Evolutionary conservation across 305 asterid species (phyloP).

Genomic region (Stenogyne calaminthoides): DNA sequence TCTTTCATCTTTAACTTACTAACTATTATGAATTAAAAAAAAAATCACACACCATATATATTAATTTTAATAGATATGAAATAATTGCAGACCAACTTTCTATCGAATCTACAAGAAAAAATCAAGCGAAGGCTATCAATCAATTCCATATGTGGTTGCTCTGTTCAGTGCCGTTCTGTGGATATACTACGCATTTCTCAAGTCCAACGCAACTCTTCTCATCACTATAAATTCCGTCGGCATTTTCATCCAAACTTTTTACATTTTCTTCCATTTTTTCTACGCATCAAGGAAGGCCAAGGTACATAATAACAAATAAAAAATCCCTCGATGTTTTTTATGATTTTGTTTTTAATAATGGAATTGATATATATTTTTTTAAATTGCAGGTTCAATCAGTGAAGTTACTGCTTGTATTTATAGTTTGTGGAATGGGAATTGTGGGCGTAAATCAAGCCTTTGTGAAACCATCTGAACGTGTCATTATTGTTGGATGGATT

Average conservation of each 20-base stretch:
- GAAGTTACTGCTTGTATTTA: conserved; percentile 43
- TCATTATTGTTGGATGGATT: conserved; percentile 52
- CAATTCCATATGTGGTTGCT: conserved; percentile 51
- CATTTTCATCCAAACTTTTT: conserved; percentile 38
- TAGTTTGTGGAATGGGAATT: conserved; percentile 45
- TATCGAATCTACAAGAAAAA: conserved; percentile 50
- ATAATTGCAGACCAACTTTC: conserved; percentile 47
- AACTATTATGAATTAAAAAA: too few species aligned
- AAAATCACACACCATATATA: background rate
- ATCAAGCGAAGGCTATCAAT: conserved; percentile 55
- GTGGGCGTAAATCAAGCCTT: conserved; percentile 41
- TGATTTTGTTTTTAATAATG: background rate
- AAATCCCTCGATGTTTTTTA: background rate
- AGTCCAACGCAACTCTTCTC: conserved; percentile 38
- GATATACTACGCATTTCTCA: conserved; percentile 53
- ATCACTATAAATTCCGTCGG: conserved; percentile 49
- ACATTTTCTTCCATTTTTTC: conserved; percentile 34
- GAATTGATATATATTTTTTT: too few species aligned
- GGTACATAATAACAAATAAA: conserved; percentile 12
- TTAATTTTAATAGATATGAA: background rate
- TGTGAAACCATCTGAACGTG: conserved; percentile 40
- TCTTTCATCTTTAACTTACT: background rate
- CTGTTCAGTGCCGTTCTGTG: conserved; percentile 51
- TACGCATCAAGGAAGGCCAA: conserved; percentile 39
- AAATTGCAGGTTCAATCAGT: conserved; percentile 44